Conservation (phyloP, 2,329 filamentous ascomycete species). For the Pseudocercospora fijiensis region DNA sequence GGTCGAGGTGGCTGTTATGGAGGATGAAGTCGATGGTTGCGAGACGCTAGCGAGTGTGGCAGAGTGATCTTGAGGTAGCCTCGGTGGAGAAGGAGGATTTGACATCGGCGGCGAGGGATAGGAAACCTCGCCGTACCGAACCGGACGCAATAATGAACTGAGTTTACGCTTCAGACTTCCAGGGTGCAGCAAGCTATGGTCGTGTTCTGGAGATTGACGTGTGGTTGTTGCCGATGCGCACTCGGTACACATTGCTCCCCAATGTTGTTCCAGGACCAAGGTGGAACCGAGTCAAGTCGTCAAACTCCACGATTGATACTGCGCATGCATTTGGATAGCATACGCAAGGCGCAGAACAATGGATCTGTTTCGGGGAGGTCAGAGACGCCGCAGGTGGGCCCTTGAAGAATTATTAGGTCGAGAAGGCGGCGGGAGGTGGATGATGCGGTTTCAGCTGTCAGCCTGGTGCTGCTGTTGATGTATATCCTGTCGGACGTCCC, state of each 20-base stretch:
- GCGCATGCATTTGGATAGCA: conserved; percentile 13
- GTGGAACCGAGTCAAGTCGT: conserved; percentile 1
- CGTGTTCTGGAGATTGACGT: conserved; percentile 15
- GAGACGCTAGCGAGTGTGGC: conserved; percentile 13
- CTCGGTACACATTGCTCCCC: conserved; percentile 22
- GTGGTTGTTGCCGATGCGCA: conserved; percentile 13
- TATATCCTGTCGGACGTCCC: conserved; percentile 22
- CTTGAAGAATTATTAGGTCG: conserved; percentile 2
- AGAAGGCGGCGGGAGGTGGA: conserved; percentile 15
- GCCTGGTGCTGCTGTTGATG: conserved; percentile 19
- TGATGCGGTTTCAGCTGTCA: conserved; percentile 21
- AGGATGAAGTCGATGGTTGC: conserved; percentile 9
- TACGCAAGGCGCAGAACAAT: conserved; percentile 7
- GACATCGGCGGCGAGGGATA: conserved; percentile 56
- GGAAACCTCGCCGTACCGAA: conserved; percentile 15
- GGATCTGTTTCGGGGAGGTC: conserved; percentile 13
- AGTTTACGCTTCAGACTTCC: conserved; percentile 26
- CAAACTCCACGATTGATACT: conserved; percentile 1
- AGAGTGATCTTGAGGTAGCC: conserved; percentile 21
- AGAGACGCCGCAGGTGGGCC: conserved; percentile 6
- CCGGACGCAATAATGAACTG: conserved; percentile 9
- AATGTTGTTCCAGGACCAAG: conserved; percentile 11
- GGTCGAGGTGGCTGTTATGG: conserved; percentile 13
- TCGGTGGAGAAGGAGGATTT: conserved; percentile 47
- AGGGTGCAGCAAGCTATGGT: conserved; percentile 12